These are phyloP conservation scores for Suillus decipiens DNA, from an alignment of 768 basidiomycete species.

Conservation along the genomic window DNA sequence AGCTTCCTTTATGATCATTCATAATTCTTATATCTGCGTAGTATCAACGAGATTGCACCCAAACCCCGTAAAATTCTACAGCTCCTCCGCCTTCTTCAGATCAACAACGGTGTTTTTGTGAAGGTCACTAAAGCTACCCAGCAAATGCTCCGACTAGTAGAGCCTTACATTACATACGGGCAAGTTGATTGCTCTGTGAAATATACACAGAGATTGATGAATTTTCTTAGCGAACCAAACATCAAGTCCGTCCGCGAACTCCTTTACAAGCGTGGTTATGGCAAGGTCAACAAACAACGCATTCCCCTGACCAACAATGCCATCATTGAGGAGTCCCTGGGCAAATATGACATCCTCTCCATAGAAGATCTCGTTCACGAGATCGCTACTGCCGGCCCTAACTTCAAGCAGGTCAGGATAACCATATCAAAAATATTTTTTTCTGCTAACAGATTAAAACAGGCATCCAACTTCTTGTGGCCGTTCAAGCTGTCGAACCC, in stretches of 20 bases:
- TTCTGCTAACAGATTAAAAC: conserved; percentile 13
- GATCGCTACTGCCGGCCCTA: conserved; percentile 91
- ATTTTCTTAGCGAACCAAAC: conserved; percentile 77
- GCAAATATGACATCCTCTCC: conserved; percentile 94
- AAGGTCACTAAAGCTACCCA: conserved; percentile 95
- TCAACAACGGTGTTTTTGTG: conserved; percentile 99
- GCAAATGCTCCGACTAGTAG: conserved; percentile 97
- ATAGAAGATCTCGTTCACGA: conserved; percentile 98
- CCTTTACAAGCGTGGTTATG: conserved; percentile 99
- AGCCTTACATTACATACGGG: conserved; percentile 98
- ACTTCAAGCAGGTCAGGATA: conserved; percentile 92
- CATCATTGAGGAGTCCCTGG: conserved; percentile 87
- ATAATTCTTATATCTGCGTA: conserved; percentile 30
- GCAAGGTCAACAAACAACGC: conserved; percentile 97
- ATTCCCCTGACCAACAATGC: conserved; percentile 93
- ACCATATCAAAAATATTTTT: not conserved
- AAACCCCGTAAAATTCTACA: conserved; percentile 99
- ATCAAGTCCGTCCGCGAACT: conserved; percentile 95
- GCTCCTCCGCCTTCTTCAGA: conserved; percentile 96
- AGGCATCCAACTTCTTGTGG: conserved; percentile 97
- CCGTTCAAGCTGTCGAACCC: conserved; percentile 99
- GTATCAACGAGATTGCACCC: conserved; percentile 99
- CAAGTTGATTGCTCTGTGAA: conserved; percentile 37
- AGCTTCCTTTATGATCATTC: conserved; percentile 13
- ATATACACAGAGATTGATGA: conserved; percentile 10